Evolutionary conservation across 371 early-diverging fungal species (phyloP).

Genomic region (Mortierella sp.): DNA sequence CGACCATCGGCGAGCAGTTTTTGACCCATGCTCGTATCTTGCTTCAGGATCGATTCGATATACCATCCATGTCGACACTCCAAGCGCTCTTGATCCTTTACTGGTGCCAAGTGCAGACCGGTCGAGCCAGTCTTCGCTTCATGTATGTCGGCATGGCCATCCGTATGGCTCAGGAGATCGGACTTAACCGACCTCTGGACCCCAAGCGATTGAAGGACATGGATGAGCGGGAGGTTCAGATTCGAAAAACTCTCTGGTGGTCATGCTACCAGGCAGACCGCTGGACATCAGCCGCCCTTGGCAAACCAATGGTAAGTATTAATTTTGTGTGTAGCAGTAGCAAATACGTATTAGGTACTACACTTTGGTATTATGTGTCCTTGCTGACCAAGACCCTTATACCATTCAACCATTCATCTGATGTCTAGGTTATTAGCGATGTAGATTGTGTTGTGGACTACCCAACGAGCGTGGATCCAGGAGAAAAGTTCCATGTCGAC

Average conservation of each 20-base stretch:
- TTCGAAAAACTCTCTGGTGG: conserved; percentile 75
- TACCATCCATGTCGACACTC: conserved; percentile 67
- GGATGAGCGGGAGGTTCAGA: conserved; percentile 66
- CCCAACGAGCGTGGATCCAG: conserved; percentile 62
- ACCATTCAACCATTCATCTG: not conserved
- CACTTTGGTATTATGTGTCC: not conserved
- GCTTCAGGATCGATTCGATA: conserved; percentile 72
- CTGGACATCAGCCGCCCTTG: conserved; percentile 62
- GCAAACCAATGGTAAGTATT: conserved; percentile 54
- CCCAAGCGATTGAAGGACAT: conserved; percentile 63
- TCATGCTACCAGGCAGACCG: conserved; percentile 74
- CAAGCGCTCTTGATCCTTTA: conserved; percentile 73
- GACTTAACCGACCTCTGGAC: conserved; percentile 64
- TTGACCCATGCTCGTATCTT: conserved; percentile 70
- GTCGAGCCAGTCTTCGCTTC: conserved; percentile 70
- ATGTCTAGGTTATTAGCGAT: conserved; percentile 59
- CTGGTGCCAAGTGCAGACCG: conserved; percentile 73
- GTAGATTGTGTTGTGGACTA: conserved; percentile 73
- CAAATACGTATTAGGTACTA: too few relatives aligned
- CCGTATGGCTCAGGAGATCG: conserved; percentile 77
- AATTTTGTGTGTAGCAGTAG: not conserved
- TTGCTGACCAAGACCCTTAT: not conserved
- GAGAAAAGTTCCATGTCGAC: conserved; percentile 64
- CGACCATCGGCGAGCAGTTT: conserved; percentile 70
- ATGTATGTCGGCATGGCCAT: conserved; percentile 74